These are phyloP conservation scores for Tylopilus microsporus DNA, from an alignment of 1,284 basidiomycete species.

Conservation along the genomic window DNA sequence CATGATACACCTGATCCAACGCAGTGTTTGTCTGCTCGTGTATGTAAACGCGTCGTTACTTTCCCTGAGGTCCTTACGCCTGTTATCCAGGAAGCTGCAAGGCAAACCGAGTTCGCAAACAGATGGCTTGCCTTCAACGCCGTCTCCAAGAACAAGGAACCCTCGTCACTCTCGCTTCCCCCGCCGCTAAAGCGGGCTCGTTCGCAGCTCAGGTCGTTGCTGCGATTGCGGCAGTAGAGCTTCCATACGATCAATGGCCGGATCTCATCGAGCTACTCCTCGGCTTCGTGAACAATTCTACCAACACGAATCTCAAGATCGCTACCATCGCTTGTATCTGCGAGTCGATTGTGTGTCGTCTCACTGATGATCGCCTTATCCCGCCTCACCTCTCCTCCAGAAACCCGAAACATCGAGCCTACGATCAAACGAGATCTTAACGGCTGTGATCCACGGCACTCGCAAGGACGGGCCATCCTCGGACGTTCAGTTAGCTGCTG, in stretches of 20 bases:
- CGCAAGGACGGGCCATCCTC: conserved; percentile 92
- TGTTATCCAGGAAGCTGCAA: conserved; percentile 60
- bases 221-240: conserved; percentile 90
- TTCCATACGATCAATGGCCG: conserved; percentile 84
- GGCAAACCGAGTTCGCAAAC: conserved; percentile 71
- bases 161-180: conserved; percentile 77
- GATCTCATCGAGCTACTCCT: conserved; percentile 87
- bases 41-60: conserved; percentile 43
- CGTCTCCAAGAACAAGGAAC: conserved; percentile 69
- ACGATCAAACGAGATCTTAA: conserved; percentile 96
- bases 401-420: conserved; percentile 86
- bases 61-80: conserved; percentile 10
- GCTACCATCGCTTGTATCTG: conserved; percentile 97
- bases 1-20: conserved; percentile 42
- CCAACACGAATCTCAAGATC: conserved; percentile 78
- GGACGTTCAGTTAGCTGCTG: conserved; percentile 93
- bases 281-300: conserved; percentile 77
- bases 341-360: conserved; percentile 80
- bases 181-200: conserved; percentile 69
- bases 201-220: conserved; percentile 92
- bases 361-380: conserved; percentile 5
- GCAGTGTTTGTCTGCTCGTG: conserved; percentile 74
- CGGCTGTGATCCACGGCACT: conserved; percentile 97
- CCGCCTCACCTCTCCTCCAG: conserved; percentile 39
- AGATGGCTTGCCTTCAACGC: conserved; percentile 78